Conservation (phyloP, 495 filamentous ascomycete species). For the Paragyromitra xinjiangensis region DNA sequence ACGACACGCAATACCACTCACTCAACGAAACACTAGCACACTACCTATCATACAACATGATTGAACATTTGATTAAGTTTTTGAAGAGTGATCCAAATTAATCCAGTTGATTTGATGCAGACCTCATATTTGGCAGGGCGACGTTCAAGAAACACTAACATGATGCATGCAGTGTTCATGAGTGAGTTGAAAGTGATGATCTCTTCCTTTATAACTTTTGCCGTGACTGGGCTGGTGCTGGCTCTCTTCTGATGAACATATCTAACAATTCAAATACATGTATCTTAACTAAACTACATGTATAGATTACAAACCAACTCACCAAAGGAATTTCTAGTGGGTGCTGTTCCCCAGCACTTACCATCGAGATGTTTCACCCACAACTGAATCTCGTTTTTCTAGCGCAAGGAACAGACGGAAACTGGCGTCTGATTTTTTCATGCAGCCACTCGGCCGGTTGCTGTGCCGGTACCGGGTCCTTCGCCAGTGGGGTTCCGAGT, state of each 20-base stretch:
- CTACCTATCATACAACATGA: background rate
- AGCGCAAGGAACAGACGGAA: background rate
- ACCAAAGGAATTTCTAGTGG: background rate
- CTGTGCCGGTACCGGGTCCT: background rate
- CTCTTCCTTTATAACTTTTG: no score
- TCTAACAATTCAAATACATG: no score
- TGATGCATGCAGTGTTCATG: no score
- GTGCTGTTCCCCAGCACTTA: background rate
- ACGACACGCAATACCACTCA: background rate
- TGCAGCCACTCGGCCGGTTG: constrained; percentile 3
- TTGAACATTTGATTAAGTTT: background rate
- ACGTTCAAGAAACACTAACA: no score
- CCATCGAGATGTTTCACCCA: background rate
- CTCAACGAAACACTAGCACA: background rate
- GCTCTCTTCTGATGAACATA: no score
- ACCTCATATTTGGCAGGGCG: no score
- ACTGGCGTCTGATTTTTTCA: constrained; percentile 4
- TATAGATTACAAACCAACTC: background rate
- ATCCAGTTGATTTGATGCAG: no score
- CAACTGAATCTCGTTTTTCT: background rate
- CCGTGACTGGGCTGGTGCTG: no score
- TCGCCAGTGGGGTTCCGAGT: constrained; percentile 14
- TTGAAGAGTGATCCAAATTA: background rate
- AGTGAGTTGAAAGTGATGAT: no score
- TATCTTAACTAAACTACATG: no score